Evolutionary conservation across 805 yeast genomes (phyloP).

Genomic region (Komagataella kurtzmanii): DNA sequence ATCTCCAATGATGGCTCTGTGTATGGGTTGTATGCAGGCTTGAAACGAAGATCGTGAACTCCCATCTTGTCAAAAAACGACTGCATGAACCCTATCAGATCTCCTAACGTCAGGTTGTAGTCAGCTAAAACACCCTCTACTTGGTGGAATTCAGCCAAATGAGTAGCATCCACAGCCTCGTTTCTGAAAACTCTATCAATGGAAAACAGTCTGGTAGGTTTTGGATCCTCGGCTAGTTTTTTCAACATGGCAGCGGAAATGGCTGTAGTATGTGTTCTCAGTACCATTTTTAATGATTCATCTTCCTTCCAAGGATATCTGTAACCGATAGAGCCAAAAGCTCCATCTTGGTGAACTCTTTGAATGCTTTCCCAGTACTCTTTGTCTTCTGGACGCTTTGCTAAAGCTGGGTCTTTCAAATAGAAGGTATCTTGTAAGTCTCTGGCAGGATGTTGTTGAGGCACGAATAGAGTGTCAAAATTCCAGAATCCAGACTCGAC

Average conservation of each 20-base stretch:
- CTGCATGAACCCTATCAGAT: slow-evolving; percentile 96
- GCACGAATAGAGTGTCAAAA: slow-evolving; percentile 91
- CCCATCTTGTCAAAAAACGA: slow-evolving; percentile 96
- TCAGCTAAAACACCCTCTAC: slow-evolving; percentile 99
- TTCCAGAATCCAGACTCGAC: slow-evolving; percentile 99
- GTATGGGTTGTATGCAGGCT: slow-evolving; percentile 98
- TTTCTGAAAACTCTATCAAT: slow-evolving; percentile 98
- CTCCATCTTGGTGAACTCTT: slow-evolving; percentile 80
- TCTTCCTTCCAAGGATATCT: slow-evolving; percentile 94
- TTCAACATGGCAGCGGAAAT: slow-evolving; percentile 83
- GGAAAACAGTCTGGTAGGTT: slow-evolving; percentile 83
- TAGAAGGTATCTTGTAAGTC: slow-evolving; percentile 98
- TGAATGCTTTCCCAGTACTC: slow-evolving; percentile 67
- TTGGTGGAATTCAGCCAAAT: slow-evolving; percentile 98
- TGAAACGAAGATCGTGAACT: slow-evolving; percentile 87
- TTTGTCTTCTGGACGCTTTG: slow-evolving; percentile 73
- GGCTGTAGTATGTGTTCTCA: slow-evolving; percentile 97
- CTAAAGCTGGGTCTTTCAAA: slow-evolving; percentile 80
- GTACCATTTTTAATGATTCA: slow-evolving; percentile 82
- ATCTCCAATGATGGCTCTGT: slow-evolving; percentile 98
- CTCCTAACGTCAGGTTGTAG: slow-evolving; percentile 88
- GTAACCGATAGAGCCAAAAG: slow-evolving; percentile 92
- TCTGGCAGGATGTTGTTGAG: slow-evolving; percentile 99
- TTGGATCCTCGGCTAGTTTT: slow-evolving; percentile 75
- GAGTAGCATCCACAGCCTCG: slow-evolving; percentile 99